These are phyloP conservation scores for Geotrichum aggregatum DNA, from an alignment of 1,139 yeast genomes.

Conservation along the genomic window DNA sequence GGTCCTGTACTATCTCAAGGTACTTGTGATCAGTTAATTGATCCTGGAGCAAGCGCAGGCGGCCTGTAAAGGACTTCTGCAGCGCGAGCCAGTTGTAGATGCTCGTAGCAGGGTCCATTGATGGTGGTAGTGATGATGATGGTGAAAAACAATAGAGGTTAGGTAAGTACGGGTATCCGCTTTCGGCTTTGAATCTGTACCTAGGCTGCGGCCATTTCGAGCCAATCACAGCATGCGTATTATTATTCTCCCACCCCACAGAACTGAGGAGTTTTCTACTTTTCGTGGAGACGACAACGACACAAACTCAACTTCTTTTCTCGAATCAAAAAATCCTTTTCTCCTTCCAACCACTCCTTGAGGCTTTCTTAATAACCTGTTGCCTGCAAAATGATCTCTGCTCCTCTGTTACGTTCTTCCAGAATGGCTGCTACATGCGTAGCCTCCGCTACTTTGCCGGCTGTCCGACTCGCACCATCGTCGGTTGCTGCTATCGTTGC, in stretches of 20 bases:
- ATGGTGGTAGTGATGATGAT: not conserved
- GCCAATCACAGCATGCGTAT: too few relatives aligned
- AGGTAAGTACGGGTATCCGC: too few relatives aligned
- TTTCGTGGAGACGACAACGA: not conserved
- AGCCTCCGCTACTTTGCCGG: not conserved
- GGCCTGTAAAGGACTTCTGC: not conserved
- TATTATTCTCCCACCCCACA: not conserved
- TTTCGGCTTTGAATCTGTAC: too few relatives aligned
- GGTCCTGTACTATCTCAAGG: slow-evolving; percentile 10
- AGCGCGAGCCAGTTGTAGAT: not conserved
- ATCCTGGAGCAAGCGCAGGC: not conserved
- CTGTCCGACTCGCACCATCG: not conserved
- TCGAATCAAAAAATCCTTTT: too few relatives aligned
- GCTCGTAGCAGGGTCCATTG: slow-evolving; percentile 1
- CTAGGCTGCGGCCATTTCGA: too few relatives aligned
- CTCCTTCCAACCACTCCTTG: slow-evolving; percentile 2
- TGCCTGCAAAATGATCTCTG: slow-evolving; percentile 6
- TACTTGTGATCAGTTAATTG: not conserved
- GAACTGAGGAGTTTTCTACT: not conserved
- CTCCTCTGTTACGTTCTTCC: slow-evolving; percentile 6
- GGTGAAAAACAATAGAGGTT: too few relatives aligned
- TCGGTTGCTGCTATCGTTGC: slow-evolving; percentile 2
- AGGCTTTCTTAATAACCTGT: not conserved
- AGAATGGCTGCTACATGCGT: not conserved
- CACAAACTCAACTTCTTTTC: not conserved